Evolutionary conservation across 2,329 filamentous ascomycete genomes (phyloP).

Genomic region (Podosphaera aphanis): DNA sequence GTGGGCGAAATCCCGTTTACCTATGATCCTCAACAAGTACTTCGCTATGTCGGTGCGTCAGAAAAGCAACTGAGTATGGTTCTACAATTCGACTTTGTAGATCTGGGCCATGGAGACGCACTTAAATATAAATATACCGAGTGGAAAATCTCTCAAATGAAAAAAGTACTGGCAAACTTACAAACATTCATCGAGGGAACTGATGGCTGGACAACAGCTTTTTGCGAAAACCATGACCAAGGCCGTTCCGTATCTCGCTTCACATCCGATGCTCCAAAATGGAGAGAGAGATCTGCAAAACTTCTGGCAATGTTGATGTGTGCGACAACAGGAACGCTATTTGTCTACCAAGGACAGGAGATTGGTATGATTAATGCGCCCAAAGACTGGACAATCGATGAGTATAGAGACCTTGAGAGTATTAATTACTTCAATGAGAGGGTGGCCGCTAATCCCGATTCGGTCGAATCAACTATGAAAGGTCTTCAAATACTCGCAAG

Average conservation of each 20-base stretch:
- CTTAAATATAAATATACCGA: constrained; percentile 25
- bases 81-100: constrained; percentile 37
- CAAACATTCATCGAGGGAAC: constrained; percentile 28
- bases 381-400: constrained; percentile 24
- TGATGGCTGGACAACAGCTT: constrained; percentile 34
- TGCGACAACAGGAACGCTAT: constrained; percentile 29
- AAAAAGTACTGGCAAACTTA: constrained; percentile 24
- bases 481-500: constrained; percentile 33
- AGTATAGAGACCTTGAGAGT: constrained; percentile 26
- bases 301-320: constrained; percentile 27
- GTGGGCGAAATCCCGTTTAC: constrained; percentile 46
- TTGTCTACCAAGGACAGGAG: constrained; percentile 36
- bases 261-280: constrained; percentile 12
- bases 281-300: constrained; percentile 19
- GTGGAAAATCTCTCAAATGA: constrained; percentile 25
- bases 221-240: constrained; percentile 41
- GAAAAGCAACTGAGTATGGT: constrained; percentile 37
- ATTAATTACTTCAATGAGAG: constrained; percentile 26
- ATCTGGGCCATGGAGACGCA: constrained; percentile 31
- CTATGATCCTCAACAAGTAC: constrained; percentile 29
- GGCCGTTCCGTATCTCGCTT: constrained; percentile 30
- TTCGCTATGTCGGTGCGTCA: constrained; percentile 26
- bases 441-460: constrained; percentile 17
- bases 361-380: constrained; percentile 36
- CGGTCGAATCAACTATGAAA: constrained; percentile 23